phyloP scores from a whole-genome alignment of 1,139 yeast genomes.

The Geotrichum siamense region DNA sequence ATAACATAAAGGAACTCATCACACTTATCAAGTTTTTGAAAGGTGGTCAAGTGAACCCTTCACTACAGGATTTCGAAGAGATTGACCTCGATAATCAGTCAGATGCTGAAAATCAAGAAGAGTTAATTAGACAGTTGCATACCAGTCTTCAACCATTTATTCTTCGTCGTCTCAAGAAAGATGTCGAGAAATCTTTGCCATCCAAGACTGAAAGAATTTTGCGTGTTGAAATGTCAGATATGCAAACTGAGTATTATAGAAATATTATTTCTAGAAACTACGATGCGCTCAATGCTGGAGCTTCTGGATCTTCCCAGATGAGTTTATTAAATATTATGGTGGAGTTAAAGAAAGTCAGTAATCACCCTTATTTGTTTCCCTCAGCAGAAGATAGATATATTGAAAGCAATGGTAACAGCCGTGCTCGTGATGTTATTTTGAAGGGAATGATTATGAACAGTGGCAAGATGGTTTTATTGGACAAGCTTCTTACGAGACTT shows the following conservation, averaged over 20 bases:
- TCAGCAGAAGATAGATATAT: slow-evolving; percentile 84
- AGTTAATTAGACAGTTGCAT: slow-evolving; percentile 79
- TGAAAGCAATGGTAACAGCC: slow-evolving; percentile 45
- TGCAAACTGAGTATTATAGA: slow-evolving; percentile 91
- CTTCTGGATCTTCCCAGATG: slow-evolving; percentile 66
- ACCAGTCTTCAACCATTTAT: slow-evolving; percentile 82
- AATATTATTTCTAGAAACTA: slow-evolving; percentile 89
- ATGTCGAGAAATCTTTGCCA: slow-evolving; percentile 93
- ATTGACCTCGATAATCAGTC: slow-evolving; percentile 93
- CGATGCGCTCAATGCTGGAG: slow-evolving; percentile 81
- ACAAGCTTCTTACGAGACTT: slow-evolving; percentile 75
- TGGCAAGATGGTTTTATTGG: slow-evolving; percentile 94
- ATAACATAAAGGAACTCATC: slow-evolving; percentile 89
- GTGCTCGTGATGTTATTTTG: slow-evolving; percentile 68
- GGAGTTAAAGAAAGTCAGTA: slow-evolving; percentile 92
- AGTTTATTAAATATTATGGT: slow-evolving; percentile 88
- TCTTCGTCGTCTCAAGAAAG: slow-evolving; percentile 86
- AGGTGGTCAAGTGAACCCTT: slow-evolving; percentile 69
- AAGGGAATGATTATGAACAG: slow-evolving; percentile 95
- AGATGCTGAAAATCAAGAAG: slow-evolving; percentile 69
- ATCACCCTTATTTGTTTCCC: slow-evolving; percentile 92
- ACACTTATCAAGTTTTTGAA: slow-evolving; percentile 90
- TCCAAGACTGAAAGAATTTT: slow-evolving; percentile 90
- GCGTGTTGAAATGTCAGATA: slow-evolving; percentile 89
- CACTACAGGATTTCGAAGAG: slow-evolving; percentile 26